Base-by-base conservation (phyloP, 345 rosid species). In the Populus euphratica region DNA sequence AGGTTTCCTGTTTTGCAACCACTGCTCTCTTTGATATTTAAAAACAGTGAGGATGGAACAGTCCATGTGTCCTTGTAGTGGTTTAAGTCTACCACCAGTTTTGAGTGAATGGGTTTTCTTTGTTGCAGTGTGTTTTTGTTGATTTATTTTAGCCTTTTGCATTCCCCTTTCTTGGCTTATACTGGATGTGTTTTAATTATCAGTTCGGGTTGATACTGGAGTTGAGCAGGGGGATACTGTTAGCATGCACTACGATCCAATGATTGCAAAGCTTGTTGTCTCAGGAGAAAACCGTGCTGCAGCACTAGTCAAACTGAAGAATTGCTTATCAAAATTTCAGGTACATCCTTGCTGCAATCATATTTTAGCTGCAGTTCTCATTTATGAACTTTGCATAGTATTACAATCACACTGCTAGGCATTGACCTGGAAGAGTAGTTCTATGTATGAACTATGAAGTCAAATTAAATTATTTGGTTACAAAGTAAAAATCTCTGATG, bases 201-300 rank as follows among this genome's bases (percentile, higher is more conserved):
- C 89, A 91, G 97, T 95, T 77, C 87, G 96, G 79, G 96, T 95
- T 75, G 97, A 93, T 86, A 95, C 98, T 80, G 99, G 98, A 76
- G 97, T 95, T 73, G 89, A 88, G 83, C 92, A 92, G 85, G 98
- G 99, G 77, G 97, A 95, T 80, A 83, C 83, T 78, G 94, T 95
- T 75, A 95, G 93, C 93, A 92, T 92, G 99, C 99, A 95, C 81
- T 95, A 93, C 81, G 99, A 95, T 89, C 99, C 99, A 69, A 92
- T 95, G 98, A 95, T 93, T 85, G 99, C 99, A 65, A 93, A 95
- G 86, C 99, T 95, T 86, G 97, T 95, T 56, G 98, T 91, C 62
- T 88, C 91, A 92, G 98, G 92, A 76, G 93, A 93, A 80, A 90
- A 87, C 75, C 93, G 94, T 52, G 79, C 88, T 35, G 91, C 94